These are phyloP conservation scores for Macrophomina pseudophaseolina DNA, from an alignment of 2,329 filamentous ascomycete species.

Conservation along the genomic window DNA sequence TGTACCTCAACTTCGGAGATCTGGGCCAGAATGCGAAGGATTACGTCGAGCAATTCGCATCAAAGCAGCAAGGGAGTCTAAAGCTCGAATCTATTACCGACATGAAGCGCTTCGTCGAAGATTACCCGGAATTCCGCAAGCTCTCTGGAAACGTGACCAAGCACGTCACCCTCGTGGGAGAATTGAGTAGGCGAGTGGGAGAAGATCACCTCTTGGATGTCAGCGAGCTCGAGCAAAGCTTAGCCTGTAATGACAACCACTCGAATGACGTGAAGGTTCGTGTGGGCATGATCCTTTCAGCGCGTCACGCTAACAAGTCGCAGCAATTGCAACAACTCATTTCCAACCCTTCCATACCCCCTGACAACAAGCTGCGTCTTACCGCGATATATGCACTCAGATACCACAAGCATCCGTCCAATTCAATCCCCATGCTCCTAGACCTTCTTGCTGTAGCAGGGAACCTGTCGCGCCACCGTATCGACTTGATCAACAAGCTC, in stretches of 20 bases:
- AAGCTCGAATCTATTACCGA: conserved; percentile 97
- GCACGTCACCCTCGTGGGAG: conserved; percentile 93
- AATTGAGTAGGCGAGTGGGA: conserved; percentile 85
- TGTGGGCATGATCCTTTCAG: background rate
- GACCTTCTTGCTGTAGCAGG: conserved; percentile 86
- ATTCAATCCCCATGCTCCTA: conserved; percentile 80
- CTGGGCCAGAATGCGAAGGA: conserved; percentile 96
- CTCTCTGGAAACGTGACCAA: conserved; percentile 98
- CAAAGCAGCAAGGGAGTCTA: conserved; percentile 93
- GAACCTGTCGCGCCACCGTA: conserved; percentile 75
- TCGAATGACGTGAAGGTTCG: conserved; percentile 82
- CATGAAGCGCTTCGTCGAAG: conserved; percentile 99
- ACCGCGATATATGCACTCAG: conserved; percentile 94
- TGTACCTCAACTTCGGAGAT: conserved; percentile 97
- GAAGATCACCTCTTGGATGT: conserved; percentile 91
- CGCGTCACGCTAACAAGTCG: background rate
- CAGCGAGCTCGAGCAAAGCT: conserved; percentile 93
- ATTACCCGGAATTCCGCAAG: conserved; percentile 97
- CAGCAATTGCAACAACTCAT: conserved; percentile 76
- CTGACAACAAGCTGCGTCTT: conserved; percentile 84
- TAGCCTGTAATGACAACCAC: conserved; percentile 97
- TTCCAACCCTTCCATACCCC: conserved; percentile 74
- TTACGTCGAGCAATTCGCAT: conserved; percentile 98
- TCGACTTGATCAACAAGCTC: conserved; percentile 81
- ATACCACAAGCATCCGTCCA: conserved; percentile 85